Base-by-base conservation (phyloP, 768 basidiomycete species). In the Harrya chromipes region DNA sequence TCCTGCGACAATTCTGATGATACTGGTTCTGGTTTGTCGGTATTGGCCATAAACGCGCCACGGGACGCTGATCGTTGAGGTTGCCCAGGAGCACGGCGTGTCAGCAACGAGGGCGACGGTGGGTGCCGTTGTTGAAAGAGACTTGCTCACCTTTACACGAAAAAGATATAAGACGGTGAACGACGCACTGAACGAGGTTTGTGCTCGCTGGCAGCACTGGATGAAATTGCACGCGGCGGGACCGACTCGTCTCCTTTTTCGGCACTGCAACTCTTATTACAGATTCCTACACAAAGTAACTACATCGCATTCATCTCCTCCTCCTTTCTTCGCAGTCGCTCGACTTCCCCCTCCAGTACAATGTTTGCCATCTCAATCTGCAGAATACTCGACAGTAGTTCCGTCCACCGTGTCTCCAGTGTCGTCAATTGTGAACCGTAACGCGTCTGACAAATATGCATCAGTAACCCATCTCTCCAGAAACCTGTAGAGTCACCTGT, bases 281-380 rank as follows among this genome's bases (percentile, higher is more conserved):
- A 29, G 11, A 11, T 2, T 13, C 2, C 11, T 35, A 46, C 38
- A 13, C 24, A 13, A 10, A 36, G 10, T 5, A 13, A 13, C 49
- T 54, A 64, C 31, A 59, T 44, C 40, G 71, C 74, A 37, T 78
- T 74, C 42, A 90, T 73, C 59, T 88, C 86, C 4, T 74, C 79
- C 65, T 86, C 85, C 53, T 69, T 76, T 52, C 70, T 72, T 57
- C 77, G 75, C 45, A 90, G 68, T 34, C 76, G 70, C 40, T 77
- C 80, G 41, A 97, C 76, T 61, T 97, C 92, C 6, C 75, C 83
- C 58, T 94, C 92, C 66, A 97, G 68, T 23, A 92, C 91, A 36
- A 85, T 78, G 65, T 93, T 94, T 16, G 94, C 95, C 83, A 98
- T 84, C 75, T 97, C 94, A 56, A 97, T 87, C 70, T 97, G 94